Percentiles rank a stretch among this genome's conserved stretches.
phyloP scores from a whole-genome alignment of 2,329 filamentous ascomycete species.

The Gnomoniopsis sp. region DNA sequence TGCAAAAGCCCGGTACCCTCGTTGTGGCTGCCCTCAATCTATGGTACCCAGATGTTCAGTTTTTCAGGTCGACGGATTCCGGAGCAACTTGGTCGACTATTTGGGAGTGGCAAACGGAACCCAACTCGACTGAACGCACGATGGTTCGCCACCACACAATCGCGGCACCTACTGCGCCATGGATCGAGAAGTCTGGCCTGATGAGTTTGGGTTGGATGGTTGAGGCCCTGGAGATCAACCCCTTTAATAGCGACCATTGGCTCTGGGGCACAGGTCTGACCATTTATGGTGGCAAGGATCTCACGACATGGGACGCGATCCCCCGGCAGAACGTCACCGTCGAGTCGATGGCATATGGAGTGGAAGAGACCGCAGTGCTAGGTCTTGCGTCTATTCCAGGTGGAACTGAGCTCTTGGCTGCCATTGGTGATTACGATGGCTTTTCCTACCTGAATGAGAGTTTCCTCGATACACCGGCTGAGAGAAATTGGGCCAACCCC shows the following conservation, averaged over 20 bases:
- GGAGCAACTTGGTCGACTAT: constrained; percentile 50
- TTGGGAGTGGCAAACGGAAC: constrained; percentile 41
- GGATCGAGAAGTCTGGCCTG: constrained; percentile 43
- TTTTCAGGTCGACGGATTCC: constrained; percentile 53
- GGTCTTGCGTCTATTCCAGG: constrained; percentile 45
- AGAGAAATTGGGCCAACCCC: constrained; percentile 42
- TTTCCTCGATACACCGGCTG: constrained; percentile 38
- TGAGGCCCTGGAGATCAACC: constrained; percentile 54
- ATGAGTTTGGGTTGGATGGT: constrained; percentile 60
- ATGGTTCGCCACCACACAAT: constrained; percentile 43
- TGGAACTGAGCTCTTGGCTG: constrained; percentile 48
- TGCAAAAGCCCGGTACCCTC: constrained; percentile 50
- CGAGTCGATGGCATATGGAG: constrained; percentile 47
- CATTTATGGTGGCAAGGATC: constrained; percentile 40
- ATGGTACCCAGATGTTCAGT: constrained; percentile 56
- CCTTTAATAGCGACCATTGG: constrained; percentile 56
- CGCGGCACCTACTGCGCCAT: constrained; percentile 46
- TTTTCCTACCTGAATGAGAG: constrained; percentile 41
- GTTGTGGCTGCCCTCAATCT: constrained; percentile 55
- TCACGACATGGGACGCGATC: constrained; percentile 48
- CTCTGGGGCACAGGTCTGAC: constrained; percentile 52
- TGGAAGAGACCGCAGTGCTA: constrained; percentile 50
- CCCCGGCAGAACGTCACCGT: constrained; percentile 43
- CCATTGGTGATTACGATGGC: constrained; percentile 48
- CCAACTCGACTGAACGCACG: constrained; percentile 34